Evolutionary conservation across 345 rosid species (phyloP).

Genomic region (Microthlaspi erraticum): DNA sequence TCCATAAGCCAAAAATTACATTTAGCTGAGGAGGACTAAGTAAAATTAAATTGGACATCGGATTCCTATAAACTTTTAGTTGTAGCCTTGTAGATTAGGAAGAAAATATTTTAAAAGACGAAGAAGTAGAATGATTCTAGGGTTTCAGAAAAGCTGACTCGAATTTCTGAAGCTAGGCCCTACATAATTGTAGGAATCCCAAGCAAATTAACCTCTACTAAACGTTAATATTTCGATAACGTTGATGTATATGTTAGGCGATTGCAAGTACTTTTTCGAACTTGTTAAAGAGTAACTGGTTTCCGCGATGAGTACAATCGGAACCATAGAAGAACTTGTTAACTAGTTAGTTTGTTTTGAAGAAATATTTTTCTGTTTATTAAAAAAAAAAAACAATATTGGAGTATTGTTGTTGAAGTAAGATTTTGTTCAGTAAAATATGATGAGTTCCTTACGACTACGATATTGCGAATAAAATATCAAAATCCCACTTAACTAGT

Average conservation of each 20-base stretch:
- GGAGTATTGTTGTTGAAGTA: neutral
- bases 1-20: slow-evolving; percentile 2
- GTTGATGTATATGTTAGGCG: no score
- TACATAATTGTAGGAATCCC: slow-evolving; percentile 63
- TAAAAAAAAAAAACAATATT: no score
- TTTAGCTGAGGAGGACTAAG: slow-evolving; percentile 15
- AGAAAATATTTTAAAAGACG: slow-evolving; percentile 12
- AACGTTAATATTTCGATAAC: slow-evolving; percentile 21
- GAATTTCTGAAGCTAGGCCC: slow-evolving; percentile 53
- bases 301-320: no score
- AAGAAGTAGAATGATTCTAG: slow-evolving; percentile 41
- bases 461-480: slow-evolving; percentile 25
- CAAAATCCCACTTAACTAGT: slow-evolving; percentile 41
- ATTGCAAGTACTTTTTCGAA: no score
- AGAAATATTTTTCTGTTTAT: neutral
- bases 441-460: slow-evolving; percentile 22
- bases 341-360: neutral
- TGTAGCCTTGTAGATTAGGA: slow-evolving; percentile 40
- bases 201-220: slow-evolving; percentile 51
- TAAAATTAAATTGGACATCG: slow-evolving; percentile 53
- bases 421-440: neutral
- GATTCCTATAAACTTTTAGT: slow-evolving; percentile 56
- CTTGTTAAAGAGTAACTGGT: neutral
- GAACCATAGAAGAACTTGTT: neutral
- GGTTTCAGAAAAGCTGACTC: slow-evolving; percentile 59